Percentiles rank a stretch among this genome's conserved stretches.
phyloP scores from a whole-genome alignment of 148 eudicot genomes.

The Rheum nobile region DNA sequence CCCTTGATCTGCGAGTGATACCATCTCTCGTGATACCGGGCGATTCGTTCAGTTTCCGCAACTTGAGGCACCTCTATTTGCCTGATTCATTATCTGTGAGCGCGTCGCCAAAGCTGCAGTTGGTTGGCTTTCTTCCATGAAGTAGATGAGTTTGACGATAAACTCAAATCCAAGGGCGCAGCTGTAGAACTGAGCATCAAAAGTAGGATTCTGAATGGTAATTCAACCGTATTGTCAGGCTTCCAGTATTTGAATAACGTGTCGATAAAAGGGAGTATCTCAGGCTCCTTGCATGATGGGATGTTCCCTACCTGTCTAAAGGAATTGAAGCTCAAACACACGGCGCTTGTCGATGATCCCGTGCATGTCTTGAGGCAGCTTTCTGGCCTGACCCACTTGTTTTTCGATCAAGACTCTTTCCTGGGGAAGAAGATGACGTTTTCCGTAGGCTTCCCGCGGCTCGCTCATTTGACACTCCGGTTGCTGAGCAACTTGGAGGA shows the following conservation, averaged over 20 bases:
- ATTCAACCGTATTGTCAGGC: slow-evolving; percentile 9
- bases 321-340: not conserved
- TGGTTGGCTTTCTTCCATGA: not conserved
- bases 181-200: not conserved
- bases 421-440: not conserved
- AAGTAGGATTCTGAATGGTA: not conserved
- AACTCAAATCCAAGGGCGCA: not conserved
- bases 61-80: slow-evolving; percentile 36
- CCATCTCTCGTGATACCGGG: not conserved
- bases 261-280: slow-evolving; percentile 18
- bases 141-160: not conserved
- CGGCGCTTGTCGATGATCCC: not conserved
- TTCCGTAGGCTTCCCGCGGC: not conserved
- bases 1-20: slow-evolving; percentile 37
- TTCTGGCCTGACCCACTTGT: not conserved
- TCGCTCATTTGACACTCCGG: not conserved
- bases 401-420: not conserved
- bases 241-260: slow-evolving; percentile 18
- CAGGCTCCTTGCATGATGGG: not conserved
- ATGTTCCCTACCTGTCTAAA: not conserved
- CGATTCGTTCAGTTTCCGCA: slow-evolving; percentile 4
- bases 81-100: slow-evolving; percentile 20
- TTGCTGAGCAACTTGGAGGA: not conserved
- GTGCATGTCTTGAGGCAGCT: not conserved
- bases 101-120: slow-evolving; percentile 3